Evolutionary conservation across 1,284 basidiomycete genomes (phyloP), one percentile per base, ranked within the genome.

Genomic region (Inonotus obliquus): DNA sequence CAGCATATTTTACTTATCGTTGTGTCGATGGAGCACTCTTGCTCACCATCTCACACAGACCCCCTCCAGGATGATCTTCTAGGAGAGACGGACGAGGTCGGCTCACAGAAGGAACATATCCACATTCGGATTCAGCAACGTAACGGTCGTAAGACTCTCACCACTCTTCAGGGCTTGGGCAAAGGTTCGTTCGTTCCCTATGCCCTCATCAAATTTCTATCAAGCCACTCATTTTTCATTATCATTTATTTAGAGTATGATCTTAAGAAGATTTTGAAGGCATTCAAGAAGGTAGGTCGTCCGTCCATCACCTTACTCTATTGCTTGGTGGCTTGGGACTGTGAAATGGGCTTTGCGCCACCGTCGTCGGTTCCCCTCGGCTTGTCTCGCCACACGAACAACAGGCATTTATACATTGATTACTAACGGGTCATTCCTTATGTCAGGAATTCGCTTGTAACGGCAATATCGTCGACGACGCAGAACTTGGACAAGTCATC

Each of bases 91-190:
- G 80, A 89, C 71, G 86, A 91, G 80, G 87, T 91, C 71, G 91
- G 91, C 69, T 90, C 90, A 67, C 86, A 89, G 73, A 79, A 85
- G 72, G 88, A 94, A 76, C 93, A 95, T 77, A 94, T 96, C 75
- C 94, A 96, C 76, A 92, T 96, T 73, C 93, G 94, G 81, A 92
- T 99, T 72, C 97, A 99, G 78, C 97, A 99, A 79, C 86, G 97
- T 72, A 99, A 99, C 86, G 97, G 97, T 69, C 87, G 97, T 71
- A 99, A 99, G 85, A 98, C 96, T 66, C 80, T 99, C 79, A 99
- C 97, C 48, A 99, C 96, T 63, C 83, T 99, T 68, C 96, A 99
- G 78, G 97, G 97, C 67, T 79, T 99, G 66, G 94, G 94, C 64
- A 94, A 92, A 79, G 88, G 94, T 93, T 68, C 67, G 86, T 77